Evolutionary conservation across 306 rosid species (phyloP).

Genomic region (Carpinus viminea): DNA sequence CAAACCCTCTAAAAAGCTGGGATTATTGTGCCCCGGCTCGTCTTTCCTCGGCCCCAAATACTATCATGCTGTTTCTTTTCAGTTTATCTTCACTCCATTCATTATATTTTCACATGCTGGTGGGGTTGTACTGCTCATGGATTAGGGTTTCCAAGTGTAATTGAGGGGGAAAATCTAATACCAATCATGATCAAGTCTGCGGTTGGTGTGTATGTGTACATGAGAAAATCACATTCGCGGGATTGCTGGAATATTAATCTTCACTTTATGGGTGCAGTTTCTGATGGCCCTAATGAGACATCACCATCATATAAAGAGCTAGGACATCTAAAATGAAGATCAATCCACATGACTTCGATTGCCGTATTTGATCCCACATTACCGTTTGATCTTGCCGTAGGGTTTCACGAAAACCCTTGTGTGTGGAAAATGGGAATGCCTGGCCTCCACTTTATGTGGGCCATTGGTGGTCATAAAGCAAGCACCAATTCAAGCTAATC

Average conservation of each 20-base stretch:
- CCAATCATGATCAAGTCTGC: conserved; percentile 30
- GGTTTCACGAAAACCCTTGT: background rate
- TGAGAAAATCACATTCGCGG: conserved; percentile 23
- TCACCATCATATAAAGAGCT: background rate
- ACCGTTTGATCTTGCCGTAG: background rate
- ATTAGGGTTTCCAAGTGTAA: conserved; percentile 22
- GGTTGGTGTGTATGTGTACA: conserved; percentile 32
- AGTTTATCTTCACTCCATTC: conserved; percentile 47
- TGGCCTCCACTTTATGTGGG: background rate
- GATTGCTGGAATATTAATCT: conserved; percentile 10
- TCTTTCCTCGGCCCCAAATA: conserved; percentile 40
- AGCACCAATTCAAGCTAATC: background rate
- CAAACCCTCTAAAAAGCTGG: conserved; percentile 34
- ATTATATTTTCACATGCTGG: conserved; percentile 47
- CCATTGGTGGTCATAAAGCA: background rate
- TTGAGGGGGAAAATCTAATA: conserved; percentile 22
- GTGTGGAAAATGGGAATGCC: background rate
- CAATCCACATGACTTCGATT: background rate
- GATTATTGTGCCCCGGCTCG: conserved; percentile 53
- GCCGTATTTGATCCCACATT: background rate
- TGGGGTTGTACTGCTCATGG: conserved; percentile 29
- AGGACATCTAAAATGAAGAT: background rate
- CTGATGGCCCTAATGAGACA: background rate
- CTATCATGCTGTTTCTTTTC: conserved; percentile 39
- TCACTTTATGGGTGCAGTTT: conserved; percentile 29